Base-by-base conservation (phyloP, 164 flowering plant genomes). In the Paratinospora sagittata region DNA sequence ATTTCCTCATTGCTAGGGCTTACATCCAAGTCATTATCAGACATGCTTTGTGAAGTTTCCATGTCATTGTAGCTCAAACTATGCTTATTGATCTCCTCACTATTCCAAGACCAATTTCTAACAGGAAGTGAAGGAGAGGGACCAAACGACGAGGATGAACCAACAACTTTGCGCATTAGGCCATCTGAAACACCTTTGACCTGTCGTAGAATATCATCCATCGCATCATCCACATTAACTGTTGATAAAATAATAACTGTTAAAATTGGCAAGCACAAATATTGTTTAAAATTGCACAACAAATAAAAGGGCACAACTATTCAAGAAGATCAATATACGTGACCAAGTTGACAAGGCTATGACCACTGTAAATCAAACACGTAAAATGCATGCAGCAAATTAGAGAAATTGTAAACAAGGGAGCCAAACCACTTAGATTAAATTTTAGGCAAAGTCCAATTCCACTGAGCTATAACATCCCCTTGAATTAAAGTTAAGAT, bases 161-260 rank as follows among this genome's bases (percentile, higher is more conserved):
- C 92, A 12, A 82, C 90, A 77, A 90, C 97, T 73, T 84, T 89
- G 45, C 90, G 89, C 82, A 84, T 81, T 33, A 91, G 81, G 65
- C 97, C 99, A 87, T 85, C 90, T 33, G 98, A 90, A 78, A 90
- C 98, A 68, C 91, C 98, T 81, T 85, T 92, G 77, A 92, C 84
- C 73, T 96, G 99, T 66, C 98, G 97, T 39, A 90, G 89, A 77
- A 91, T 86, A 74, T 96, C 99, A 85, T 93, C 99, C 85, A 91
- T 81, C 24, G 98, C 99, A 84, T 89, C 98, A 82, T 96, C 97
- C 74, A 96, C 98, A 78, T 91, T 93, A 39, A 96, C 99, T 96
- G 92, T 74, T 71, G 37, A 27, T 70, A 30, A 63, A 37, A 39
- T 2, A 49, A 30, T 58, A 14, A 39, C 47, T 10, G 58, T 69